Conservation (phyloP, 441 rosid genomes). For the Melastoma candidum region DNA sequence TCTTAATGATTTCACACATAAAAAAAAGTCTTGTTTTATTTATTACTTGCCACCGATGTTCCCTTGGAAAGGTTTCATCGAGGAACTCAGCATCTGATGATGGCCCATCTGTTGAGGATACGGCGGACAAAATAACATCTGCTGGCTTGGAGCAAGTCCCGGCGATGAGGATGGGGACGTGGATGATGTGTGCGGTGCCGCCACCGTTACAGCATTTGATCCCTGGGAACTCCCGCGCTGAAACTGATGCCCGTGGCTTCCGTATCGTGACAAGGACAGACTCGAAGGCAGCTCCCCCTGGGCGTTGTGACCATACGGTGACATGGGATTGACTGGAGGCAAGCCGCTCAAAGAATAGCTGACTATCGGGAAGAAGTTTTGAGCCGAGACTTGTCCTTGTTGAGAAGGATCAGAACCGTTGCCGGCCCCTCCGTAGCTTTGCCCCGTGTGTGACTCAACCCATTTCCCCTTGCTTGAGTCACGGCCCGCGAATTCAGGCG, state of each 20-base stretch:
- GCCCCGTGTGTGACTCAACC: slow-evolving; percentile 29
- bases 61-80: slow-evolving; percentile 2
- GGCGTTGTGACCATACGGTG: slow-evolving; percentile 28
- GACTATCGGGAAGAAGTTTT: slow-evolving; percentile 33
- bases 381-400: slow-evolving; percentile 37
- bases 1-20: too few relatives aligned
- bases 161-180: slow-evolving; percentile 16
- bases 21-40: background rate
- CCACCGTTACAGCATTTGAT: slow-evolving; percentile 22
- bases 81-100: slow-evolving; percentile 34
- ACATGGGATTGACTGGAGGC: slow-evolving; percentile 24
- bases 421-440: slow-evolving; percentile 21
- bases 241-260: slow-evolving; percentile 29
- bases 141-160: slow-evolving; percentile 30
- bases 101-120: slow-evolving; percentile 43
- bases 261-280: slow-evolving; percentile 62
- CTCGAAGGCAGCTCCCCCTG: slow-evolving; percentile 54
- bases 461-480: slow-evolving; percentile 52
- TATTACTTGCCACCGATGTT: background rate
- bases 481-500: background rate
- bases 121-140: slow-evolving; percentile 47
- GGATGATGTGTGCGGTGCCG: slow-evolving; percentile 8
- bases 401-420: slow-evolving; percentile 6
- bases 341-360: slow-evolving; percentile 28
- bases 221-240: slow-evolving; percentile 23